Conservation (phyloP, 2,329 filamentous ascomycete species). For the Colletotrichum sojae region DNA sequence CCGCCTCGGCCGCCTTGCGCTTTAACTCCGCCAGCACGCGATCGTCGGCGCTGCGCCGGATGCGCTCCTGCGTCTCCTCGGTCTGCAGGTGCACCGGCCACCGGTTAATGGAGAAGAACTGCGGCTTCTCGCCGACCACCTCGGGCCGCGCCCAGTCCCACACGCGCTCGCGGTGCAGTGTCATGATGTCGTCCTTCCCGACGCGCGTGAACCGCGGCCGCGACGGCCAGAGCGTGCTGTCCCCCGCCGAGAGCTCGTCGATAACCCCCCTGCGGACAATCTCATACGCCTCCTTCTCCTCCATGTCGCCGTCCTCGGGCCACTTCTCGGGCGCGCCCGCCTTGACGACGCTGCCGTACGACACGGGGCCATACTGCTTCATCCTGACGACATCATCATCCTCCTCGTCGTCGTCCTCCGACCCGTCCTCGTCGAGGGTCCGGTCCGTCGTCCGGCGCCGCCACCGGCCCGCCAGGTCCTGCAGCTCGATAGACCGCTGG, state of each 20-base stretch:
- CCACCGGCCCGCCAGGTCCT: slow-evolving; percentile 39
- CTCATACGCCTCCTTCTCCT: slow-evolving; percentile 30
- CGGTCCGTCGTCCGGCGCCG: neutral
- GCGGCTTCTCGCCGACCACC: slow-evolving; percentile 44
- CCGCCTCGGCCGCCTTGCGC: neutral
- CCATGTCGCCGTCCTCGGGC: slow-evolving; percentile 17
- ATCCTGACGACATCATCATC: neutral
- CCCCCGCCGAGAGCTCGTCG: slow-evolving; percentile 59
- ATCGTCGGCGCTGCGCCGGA: slow-evolving; percentile 41
- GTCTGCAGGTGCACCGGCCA: slow-evolving; percentile 62
- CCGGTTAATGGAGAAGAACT: slow-evolving; percentile 62
- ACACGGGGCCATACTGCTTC: slow-evolving; percentile 32
- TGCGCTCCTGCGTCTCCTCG: slow-evolving; percentile 46
- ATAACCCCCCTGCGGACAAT: slow-evolving; percentile 55
- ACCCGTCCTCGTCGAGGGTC: neutral
- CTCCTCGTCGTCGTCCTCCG: neutral
- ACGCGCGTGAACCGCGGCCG: slow-evolving; percentile 46
- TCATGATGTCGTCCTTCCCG: slow-evolving; percentile 40
- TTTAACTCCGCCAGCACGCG: slow-evolving; percentile 3
- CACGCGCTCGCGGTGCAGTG: slow-evolving; percentile 48
- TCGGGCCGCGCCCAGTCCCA: slow-evolving; percentile 53
- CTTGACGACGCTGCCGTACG: slow-evolving; percentile 49
- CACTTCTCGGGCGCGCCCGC: slow-evolving; percentile 49
- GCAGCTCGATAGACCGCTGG: slow-evolving; percentile 39
- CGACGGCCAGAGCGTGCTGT: slow-evolving; percentile 57